Conservation (phyloP, 1,284 basidiomycete genomes). For the Rhodotorula glutinis region DNA sequence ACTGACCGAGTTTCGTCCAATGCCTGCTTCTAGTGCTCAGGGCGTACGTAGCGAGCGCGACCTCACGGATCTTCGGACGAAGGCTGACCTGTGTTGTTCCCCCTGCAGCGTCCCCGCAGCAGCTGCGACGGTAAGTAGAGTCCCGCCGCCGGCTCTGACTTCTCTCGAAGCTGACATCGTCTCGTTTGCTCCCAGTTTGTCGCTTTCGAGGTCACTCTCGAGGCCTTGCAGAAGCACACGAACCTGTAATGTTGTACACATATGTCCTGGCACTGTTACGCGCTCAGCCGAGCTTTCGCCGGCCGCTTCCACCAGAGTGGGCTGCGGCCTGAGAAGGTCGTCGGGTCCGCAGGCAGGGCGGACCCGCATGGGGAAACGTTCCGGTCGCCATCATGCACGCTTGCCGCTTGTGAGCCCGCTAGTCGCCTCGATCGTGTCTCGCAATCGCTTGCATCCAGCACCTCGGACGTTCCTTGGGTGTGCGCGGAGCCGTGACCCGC, state of each 20-base stretch:
- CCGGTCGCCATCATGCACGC: too few species aligned
- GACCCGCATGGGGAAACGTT: background rate
- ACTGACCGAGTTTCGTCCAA: slow-evolving; percentile 67
- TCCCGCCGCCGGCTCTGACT: background rate
- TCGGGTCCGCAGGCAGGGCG: background rate
- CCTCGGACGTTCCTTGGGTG: too few species aligned
- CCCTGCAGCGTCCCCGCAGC: slow-evolving; percentile 81
- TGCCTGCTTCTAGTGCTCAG: slow-evolving; percentile 52
- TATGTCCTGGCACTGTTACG: too few species aligned
- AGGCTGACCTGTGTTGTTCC: slow-evolving; percentile 48
- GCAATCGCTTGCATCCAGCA: too few species aligned
- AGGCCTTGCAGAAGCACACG: slow-evolving; percentile 50
- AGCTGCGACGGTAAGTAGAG: slow-evolving; percentile 61
- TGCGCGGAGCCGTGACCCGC: too few species aligned
- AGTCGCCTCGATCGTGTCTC: too few species aligned
- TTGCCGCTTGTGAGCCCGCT: too few species aligned
- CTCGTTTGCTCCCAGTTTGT: slow-evolving; percentile 57
- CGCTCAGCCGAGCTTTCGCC: too few species aligned
- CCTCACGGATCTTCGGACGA: background rate
- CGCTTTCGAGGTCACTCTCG: slow-evolving; percentile 82
- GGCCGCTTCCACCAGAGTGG: too few species aligned
- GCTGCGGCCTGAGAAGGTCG: background rate
- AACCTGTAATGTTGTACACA: slow-evolving; percentile 24
- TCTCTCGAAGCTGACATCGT: background rate
- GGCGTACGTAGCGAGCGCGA: slow-evolving; percentile 40